A percentile compares a stretch with the other conserved stretches of the same genome.
Evolutionary conservation across 441 rosid genomes (phyloP).

Genomic region (Breynia disticha): DNA sequence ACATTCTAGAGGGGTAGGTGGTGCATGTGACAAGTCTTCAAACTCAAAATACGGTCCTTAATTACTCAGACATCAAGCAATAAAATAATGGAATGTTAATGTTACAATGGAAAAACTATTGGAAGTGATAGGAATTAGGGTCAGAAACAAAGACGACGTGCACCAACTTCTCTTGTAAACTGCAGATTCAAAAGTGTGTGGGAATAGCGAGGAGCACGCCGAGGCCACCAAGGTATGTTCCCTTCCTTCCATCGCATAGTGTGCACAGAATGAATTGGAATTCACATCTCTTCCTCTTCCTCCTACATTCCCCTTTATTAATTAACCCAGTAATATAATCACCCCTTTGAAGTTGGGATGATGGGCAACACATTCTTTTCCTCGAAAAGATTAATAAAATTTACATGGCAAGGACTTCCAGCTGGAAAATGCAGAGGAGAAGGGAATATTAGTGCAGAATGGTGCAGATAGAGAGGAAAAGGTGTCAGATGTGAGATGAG

Average conservation of each 20-base stretch:
- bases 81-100: too few relatives aligned
- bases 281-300: not conserved
- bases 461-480: constrained; percentile 5
- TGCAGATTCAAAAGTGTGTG: not conserved
- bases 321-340: not conserved
- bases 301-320: not conserved
- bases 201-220: constrained; percentile 10
- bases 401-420: constrained; percentile 10
- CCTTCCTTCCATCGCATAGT: constrained; percentile 10
- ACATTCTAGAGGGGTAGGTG: too few relatives aligned
- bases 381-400: constrained; percentile 8
- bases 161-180: not conserved
- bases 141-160: too few relatives aligned
- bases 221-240: constrained; percentile 19
- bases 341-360: not conserved
- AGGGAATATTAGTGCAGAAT: constrained; percentile 35
- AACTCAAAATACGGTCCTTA: too few relatives aligned
- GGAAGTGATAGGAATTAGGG: too few relatives aligned
- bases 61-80: too few relatives aligned
- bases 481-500: not conserved
- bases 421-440: constrained; percentile 18
- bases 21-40: too few relatives aligned
- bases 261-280: constrained; percentile 18
- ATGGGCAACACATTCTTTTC: not conserved
- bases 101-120: too few relatives aligned